These are phyloP conservation scores for Globisporangium solare DNA, from an alignment of 352 stramenopile species.

Conservation along the genomic window DNA sequence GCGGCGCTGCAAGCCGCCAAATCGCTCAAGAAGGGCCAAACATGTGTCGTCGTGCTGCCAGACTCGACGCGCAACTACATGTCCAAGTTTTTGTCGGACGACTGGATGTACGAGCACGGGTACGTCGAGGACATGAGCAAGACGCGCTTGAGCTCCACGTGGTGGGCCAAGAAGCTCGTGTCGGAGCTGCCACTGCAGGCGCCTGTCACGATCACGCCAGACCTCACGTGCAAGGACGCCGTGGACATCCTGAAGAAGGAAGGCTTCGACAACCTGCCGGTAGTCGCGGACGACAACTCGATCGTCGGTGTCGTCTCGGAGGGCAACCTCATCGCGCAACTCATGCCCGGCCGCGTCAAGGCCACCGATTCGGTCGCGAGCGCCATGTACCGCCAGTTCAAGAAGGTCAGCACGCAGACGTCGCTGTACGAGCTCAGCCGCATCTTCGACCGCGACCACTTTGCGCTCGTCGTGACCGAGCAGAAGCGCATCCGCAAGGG, in stretches of 20 bases:
- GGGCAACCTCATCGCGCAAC: slow-evolving; percentile 90
- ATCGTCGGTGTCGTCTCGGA: slow-evolving; percentile 94
- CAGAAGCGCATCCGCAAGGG: slow-evolving; percentile 23
- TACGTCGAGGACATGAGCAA: slow-evolving; percentile 67
- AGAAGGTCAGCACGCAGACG: slow-evolving; percentile 84
- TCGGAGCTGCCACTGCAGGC: slow-evolving; percentile 67
- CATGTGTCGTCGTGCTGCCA: slow-evolving; percentile 92
- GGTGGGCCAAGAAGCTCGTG: slow-evolving; percentile 91
- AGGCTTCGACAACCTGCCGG: slow-evolving; percentile 78
- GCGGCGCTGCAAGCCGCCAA: slow-evolving; percentile 79
- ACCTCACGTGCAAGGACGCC: slow-evolving; percentile 87
- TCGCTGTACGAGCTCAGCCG: slow-evolving; percentile 87
- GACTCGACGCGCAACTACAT: slow-evolving; percentile 98
- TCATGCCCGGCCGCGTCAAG: slow-evolving; percentile 83
- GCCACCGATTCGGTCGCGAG: slow-evolving; percentile 77
- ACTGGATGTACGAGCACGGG: slow-evolving; percentile 89
- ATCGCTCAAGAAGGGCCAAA: slow-evolving; percentile 80
- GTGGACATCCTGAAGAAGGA: slow-evolving; percentile 92
- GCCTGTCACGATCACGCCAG: slow-evolving; percentile 83
- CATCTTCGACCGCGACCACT: slow-evolving; percentile 96
- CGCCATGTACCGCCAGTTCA: slow-evolving; percentile 94
- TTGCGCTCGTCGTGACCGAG: slow-evolving; percentile 83
- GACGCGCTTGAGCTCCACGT: slow-evolving; percentile 79
- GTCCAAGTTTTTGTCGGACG: slow-evolving; percentile 95
- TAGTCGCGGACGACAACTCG: slow-evolving; percentile 63